A percentile compares a stretch with the other conserved stretches of the same genome.
Conservation (phyloP, 352 stramenopile genomes). For the Phytopythium ostracodes region DNA sequence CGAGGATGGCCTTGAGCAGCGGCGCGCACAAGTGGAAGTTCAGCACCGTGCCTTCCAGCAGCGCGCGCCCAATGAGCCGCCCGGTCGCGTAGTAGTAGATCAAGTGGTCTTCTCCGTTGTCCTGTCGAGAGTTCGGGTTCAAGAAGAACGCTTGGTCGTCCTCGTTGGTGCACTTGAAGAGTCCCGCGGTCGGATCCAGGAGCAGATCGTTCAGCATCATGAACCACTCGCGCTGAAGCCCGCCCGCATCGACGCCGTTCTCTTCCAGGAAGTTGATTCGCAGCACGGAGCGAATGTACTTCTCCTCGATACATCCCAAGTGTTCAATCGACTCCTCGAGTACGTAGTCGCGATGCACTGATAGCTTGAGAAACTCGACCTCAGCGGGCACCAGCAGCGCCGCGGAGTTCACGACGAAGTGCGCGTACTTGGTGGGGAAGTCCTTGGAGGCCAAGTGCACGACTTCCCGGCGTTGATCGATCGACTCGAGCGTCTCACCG, state of each 20-base stretch:
- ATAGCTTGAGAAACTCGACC: slow-evolving; percentile 45
- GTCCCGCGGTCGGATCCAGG: slow-evolving; percentile 32
- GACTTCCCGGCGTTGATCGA: slow-evolving; percentile 27
- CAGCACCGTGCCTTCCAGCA: slow-evolving; percentile 92
- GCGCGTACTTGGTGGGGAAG: slow-evolving; percentile 48
- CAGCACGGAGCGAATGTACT: slow-evolving; percentile 55
- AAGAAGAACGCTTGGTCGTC: slow-evolving; percentile 58
- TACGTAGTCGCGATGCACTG: slow-evolving; percentile 43
- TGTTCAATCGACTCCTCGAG: slow-evolving; percentile 67
- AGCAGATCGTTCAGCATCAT: slow-evolving; percentile 67
- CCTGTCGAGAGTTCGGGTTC: slow-evolving; percentile 54
- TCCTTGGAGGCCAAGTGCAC: slow-evolving; percentile 28
- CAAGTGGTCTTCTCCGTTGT: slow-evolving; percentile 65
- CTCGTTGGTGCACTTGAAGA: slow-evolving; percentile 51
- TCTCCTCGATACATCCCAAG: slow-evolving; percentile 45
- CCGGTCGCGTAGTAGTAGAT: slow-evolving; percentile 58
- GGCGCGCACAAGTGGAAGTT: slow-evolving; percentile 93
- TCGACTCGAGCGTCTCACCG: slow-evolving; percentile 25
- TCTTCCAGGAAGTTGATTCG: slow-evolving; percentile 82
- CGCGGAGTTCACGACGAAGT: slow-evolving; percentile 37
- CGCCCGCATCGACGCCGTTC: slow-evolving; percentile 79
- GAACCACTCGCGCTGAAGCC: slow-evolving; percentile 88
- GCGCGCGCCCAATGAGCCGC: slow-evolving; percentile 47
- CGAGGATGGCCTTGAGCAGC: slow-evolving; percentile 97
- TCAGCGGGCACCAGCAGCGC: slow-evolving; percentile 33